These are phyloP conservation scores for Fusarium brevicatenulatum DNA, from an alignment of 2,329 filamentous ascomycete genomes.

Conservation along the genomic window DNA sequence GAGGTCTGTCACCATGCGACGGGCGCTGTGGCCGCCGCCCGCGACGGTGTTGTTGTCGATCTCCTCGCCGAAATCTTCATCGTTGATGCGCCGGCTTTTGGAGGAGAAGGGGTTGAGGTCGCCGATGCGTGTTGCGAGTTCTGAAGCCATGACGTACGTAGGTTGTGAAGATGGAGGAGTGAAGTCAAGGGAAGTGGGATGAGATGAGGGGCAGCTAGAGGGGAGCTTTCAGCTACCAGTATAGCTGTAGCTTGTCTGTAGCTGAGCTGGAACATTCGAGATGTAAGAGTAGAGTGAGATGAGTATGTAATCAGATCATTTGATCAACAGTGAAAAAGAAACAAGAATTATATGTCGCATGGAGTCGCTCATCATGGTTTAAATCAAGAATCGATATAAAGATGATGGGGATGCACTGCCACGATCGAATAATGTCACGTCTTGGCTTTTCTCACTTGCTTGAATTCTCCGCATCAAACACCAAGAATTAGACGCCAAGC, in stretches of 20 bases:
- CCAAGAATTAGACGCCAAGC: slow-evolving; percentile 5
- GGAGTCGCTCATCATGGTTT: background rate
- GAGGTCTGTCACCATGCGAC: slow-evolving; percentile 62
- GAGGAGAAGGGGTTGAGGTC: slow-evolving; percentile 47
- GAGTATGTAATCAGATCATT: background rate
- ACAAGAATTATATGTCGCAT: background rate
- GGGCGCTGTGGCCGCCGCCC: slow-evolving; percentile 67
- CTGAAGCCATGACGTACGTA: slow-evolving; percentile 36
- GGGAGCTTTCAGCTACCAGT: slow-evolving; percentile 14
- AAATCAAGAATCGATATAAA: slow-evolving; percentile 9
- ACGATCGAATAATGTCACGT: slow-evolving; percentile 3
- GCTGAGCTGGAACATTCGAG: background rate
- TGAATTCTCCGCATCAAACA: background rate
- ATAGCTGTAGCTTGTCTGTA: background rate
- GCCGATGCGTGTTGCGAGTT: slow-evolving; percentile 45
- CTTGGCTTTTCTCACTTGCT: slow-evolving; percentile 13
- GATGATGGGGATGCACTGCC: slow-evolving; percentile 21
- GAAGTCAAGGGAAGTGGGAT: slow-evolving; percentile 25
- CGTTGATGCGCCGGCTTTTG: slow-evolving; percentile 42
- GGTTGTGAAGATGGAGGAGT: background rate
- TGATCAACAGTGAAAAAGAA: background rate
- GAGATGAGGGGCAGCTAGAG: slow-evolving; percentile 30
- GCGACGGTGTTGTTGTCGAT: slow-evolving; percentile 58
- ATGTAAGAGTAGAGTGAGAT: background rate
- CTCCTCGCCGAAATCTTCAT: slow-evolving; percentile 50